phyloP scores from a whole-genome alignment of 768 basidiomycete species.

The Phallus indusiatus region DNA sequence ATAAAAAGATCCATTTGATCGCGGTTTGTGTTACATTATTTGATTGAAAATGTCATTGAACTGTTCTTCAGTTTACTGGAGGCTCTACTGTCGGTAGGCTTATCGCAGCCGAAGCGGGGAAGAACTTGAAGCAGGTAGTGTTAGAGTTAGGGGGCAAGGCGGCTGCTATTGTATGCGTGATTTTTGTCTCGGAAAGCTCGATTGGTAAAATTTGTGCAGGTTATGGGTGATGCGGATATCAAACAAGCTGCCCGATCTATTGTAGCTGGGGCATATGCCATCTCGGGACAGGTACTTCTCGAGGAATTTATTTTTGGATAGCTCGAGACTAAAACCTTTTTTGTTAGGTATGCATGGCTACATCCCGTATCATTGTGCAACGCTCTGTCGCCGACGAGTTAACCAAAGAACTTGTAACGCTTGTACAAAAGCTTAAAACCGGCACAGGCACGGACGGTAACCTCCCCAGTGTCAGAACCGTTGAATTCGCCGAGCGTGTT shows the following conservation, averaged over 20 bases:
- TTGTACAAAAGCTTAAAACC: slow-evolving; percentile 27
- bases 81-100: slow-evolving; percentile 43
- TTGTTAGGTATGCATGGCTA: slow-evolving; percentile 48
- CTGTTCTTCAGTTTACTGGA: slow-evolving; percentile 39
- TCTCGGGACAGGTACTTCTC: slow-evolving; percentile 28
- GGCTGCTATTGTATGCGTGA: slow-evolving; percentile 35
- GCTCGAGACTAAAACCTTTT: not conserved
- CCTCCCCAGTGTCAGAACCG: slow-evolving; percentile 33
- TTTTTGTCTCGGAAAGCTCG: not conserved
- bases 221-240: slow-evolving; percentile 44
- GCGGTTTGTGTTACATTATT: not conserved
- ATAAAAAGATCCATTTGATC: slow-evolving; percentile 15
- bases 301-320: not conserved
- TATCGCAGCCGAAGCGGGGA: slow-evolving; percentile 45
- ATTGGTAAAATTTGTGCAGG: slow-evolving; percentile 20
- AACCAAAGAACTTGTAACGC: slow-evolving; percentile 23
- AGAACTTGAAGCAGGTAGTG: slow-evolving; percentile 45
- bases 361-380: slow-evolving; percentile 47
- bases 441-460: slow-evolving; percentile 23
- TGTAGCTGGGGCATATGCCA: slow-evolving; percentile 31
- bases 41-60: not conserved
- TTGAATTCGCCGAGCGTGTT: slow-evolving; percentile 36
- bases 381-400: slow-evolving; percentile 29
- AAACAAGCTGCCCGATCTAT: slow-evolving; percentile 43
- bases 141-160: slow-evolving; percentile 49